phyloP scores from a whole-genome alignment of 306 rosid species.

The Prunus mume region DNA sequence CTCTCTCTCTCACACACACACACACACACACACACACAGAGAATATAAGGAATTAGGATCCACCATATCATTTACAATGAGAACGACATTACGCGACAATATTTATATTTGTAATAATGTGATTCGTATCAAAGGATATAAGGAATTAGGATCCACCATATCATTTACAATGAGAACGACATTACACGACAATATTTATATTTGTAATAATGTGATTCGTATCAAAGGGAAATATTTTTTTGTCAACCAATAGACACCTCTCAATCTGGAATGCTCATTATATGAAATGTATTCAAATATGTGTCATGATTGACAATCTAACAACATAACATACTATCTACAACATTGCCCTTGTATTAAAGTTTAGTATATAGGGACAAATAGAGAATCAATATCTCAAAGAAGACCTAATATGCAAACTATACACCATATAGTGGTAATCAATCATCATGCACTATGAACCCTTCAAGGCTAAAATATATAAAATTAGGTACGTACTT shows the following conservation, averaged over 20 bases:
- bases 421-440: background rate
- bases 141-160: too few species aligned
- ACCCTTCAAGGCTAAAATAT: background rate
- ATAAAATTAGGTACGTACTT: background rate
- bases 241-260: background rate
- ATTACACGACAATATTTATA: background rate
- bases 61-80: background rate
- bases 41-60: background rate
- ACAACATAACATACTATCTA: background rate
- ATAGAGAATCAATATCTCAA: background rate
- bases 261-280: too few species aligned
- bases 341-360: background rate
- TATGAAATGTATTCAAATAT: too few species aligned
- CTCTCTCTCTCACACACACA: too few species aligned
- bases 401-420: background rate
- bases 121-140: background rate
- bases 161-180: background rate
- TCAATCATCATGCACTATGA: slow-evolving; percentile 1
- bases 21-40: background rate
- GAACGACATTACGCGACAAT: background rate
- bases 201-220: background rate
- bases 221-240: background rate
- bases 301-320: background rate
- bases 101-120: background rate
- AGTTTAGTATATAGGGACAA: background rate